Conservation (phyloP, 2,329 filamentous ascomycete genomes). For the Pseudocercospora cruenta region DNA sequence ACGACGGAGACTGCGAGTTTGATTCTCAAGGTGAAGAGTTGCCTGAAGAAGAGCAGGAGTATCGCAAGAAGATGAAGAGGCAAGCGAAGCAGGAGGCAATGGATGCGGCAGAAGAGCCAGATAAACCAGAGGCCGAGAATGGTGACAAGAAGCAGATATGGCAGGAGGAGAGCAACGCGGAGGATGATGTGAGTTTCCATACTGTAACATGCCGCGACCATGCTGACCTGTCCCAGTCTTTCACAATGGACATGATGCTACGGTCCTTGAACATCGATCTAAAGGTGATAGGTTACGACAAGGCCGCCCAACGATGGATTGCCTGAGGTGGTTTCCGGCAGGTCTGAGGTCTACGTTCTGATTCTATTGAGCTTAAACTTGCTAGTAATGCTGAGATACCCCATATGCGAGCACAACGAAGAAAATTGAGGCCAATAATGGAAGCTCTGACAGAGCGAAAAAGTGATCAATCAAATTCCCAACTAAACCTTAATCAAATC, state of each 20-base stretch:
- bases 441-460: neutral
- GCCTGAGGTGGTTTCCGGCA: constrained; percentile 43
- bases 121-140: constrained; percentile 41
- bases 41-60: constrained; percentile 46
- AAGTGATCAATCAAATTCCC: neutral
- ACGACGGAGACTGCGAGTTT: constrained; percentile 43
- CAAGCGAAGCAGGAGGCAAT: constrained; percentile 54
- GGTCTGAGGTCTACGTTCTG: neutral
- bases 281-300: constrained; percentile 66
- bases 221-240: constrained; percentile 50
- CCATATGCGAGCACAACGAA: constrained; percentile 2
- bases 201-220: neutral
- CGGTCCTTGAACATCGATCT: constrained; percentile 66
- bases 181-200: constrained; percentile 44
- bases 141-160: constrained; percentile 43
- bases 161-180: constrained; percentile 39
- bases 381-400: constrained; percentile 16
- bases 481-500: neutral
- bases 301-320: constrained; percentile 60
- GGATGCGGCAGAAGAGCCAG: constrained; percentile 37
- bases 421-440: neutral
- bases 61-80: constrained; percentile 53
- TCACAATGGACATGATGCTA: constrained; percentile 73
- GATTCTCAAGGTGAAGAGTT: constrained; percentile 40
- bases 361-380: neutral